phyloP scores from a whole-genome alignment of 352 stramenopile genomes.

The Pythium vanterpoolii region DNA sequence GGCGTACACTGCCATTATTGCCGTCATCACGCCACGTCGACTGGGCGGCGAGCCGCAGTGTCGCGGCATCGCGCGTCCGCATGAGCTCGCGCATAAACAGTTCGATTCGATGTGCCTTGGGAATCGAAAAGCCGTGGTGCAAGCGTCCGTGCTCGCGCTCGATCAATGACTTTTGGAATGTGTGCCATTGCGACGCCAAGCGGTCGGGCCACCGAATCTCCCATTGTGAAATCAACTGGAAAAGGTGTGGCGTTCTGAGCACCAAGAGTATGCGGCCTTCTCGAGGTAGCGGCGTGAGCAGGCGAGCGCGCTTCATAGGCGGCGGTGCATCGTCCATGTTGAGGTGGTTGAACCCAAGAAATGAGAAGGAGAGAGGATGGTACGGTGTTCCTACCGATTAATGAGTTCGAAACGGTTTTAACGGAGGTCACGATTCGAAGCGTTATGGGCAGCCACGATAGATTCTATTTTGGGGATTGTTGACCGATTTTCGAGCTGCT shows the following conservation, averaged over 20 bases:
- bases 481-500: too few relatives aligned
- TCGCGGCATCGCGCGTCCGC: neutral
- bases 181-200: neutral
- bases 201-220: neutral
- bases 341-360: too few relatives aligned
- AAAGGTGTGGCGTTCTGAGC: neutral
- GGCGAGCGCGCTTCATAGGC: neutral
- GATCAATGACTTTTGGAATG: neutral
- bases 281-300: neutral
- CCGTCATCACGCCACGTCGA: neutral
- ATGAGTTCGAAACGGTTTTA: too few relatives aligned
- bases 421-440: too few relatives aligned
- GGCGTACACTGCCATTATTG: too few relatives aligned
- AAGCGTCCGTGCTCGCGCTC: neutral
- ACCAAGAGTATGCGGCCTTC: neutral
- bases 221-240: neutral
- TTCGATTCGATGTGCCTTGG: neutral
- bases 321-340: too few relatives aligned
- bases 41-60: neutral
- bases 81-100: constrained; percentile 11
- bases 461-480: too few relatives aligned
- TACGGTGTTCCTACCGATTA: too few relatives aligned
- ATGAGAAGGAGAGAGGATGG: too few relatives aligned
- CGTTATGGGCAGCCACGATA: too few relatives aligned
- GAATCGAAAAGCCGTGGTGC: neutral